These are phyloP conservation scores for Sequoiadendron giganteum DNA, from an alignment of 75 land plant species.

Conservation along the genomic window DNA sequence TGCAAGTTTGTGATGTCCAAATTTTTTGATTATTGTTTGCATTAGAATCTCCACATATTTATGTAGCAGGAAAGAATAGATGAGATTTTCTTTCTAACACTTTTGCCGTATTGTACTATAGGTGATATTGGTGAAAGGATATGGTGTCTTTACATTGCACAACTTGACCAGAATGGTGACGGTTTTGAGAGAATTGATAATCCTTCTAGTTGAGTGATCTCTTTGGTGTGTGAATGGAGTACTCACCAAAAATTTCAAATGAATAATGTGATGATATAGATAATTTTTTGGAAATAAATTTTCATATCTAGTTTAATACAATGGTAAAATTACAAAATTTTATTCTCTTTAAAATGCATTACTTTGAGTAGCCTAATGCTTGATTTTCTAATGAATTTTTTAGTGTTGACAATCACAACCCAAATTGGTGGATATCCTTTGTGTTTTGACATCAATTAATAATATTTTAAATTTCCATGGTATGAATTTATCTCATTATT, in stretches of 20 bases:
- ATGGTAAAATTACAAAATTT: too few relatives aligned
- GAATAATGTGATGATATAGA: background rate
- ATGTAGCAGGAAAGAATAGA: too few relatives aligned
- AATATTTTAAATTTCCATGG: too few relatives aligned
- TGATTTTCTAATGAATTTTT: too few relatives aligned
- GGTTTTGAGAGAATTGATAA: background rate
- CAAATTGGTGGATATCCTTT: too few relatives aligned
- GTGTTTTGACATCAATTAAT: background rate
- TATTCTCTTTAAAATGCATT: background rate
- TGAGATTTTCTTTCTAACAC: background rate
- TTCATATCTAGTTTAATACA: too few relatives aligned
- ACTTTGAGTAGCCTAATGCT: background rate
- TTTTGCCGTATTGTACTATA: background rate
- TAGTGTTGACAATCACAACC: too few relatives aligned
- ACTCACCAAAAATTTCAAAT: background rate
- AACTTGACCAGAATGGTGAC: background rate
- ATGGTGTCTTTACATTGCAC: background rate
- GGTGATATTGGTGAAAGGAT: conserved; percentile 4
- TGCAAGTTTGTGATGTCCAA: too few relatives aligned
- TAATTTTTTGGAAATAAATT: background rate
- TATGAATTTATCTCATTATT: too few relatives aligned
- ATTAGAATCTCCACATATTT: too few relatives aligned
- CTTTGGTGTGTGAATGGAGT: background rate
- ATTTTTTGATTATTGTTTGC: too few relatives aligned
- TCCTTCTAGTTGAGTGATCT: background rate